A percentile compares a stretch with the other conserved stretches of the same genome.
These are phyloP conservation scores for Arbutus unedo DNA, from an alignment of 148 eudicot genomes.

Conservation along the genomic window DNA sequence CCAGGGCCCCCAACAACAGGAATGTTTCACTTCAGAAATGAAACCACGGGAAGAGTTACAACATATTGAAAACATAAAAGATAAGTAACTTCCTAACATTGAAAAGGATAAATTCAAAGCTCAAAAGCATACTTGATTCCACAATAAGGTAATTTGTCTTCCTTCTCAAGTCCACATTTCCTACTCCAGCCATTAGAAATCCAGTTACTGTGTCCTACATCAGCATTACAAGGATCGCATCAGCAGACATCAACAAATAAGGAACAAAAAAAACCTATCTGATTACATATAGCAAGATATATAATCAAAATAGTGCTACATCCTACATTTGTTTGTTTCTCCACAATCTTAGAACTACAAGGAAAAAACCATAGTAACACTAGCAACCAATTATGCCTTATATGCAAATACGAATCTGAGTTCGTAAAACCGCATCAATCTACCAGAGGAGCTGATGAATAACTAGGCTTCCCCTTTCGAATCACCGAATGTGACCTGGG, in stretches of 20 bases:
- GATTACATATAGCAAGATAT: not conserved
- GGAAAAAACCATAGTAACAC: not conserved
- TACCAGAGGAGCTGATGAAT: no score
- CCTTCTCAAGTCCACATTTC: conserved; percentile 92
- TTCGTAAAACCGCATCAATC: no score
- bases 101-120: not conserved
- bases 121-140: conserved; percentile 70
- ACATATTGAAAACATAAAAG: not conserved
- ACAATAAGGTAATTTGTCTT: conserved; percentile 96
- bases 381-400: not conserved
- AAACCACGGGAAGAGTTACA: not conserved
- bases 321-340: not conserved
- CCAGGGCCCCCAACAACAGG: not conserved
- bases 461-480: no score
- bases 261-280: not conserved
- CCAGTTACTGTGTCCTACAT: conserved; percentile 94
- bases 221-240: not conserved
- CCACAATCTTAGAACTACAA: not conserved
- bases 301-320: not conserved
- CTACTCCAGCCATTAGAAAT: conserved; percentile 90
- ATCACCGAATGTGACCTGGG: no score
- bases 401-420: not conserved
- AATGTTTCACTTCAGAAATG: not conserved
- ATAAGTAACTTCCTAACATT: not conserved
- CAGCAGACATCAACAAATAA: conserved; percentile 3